phyloP scores from a whole-genome alignment of 441 rosid species.

The Metrosideros polymorpha region DNA sequence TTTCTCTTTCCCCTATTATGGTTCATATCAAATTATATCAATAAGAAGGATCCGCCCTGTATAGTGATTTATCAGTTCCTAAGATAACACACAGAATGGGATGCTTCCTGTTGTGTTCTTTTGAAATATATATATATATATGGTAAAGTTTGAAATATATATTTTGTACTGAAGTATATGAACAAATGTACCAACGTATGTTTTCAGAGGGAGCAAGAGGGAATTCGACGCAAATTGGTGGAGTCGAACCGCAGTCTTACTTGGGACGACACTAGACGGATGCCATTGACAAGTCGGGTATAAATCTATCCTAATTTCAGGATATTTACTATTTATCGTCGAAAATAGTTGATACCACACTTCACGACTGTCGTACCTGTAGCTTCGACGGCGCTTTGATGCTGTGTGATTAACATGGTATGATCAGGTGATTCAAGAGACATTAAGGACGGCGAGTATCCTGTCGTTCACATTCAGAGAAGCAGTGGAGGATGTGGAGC shows the following conservation, averaged over 20 bases:
- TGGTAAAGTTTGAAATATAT: too few relatives aligned
- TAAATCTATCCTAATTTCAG: not conserved
- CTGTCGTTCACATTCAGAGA: constrained; percentile 86
- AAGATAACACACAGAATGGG: not conserved
- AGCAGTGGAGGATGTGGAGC: constrained; percentile 81
- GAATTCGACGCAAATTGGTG: constrained; percentile 31
- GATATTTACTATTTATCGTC: not conserved
- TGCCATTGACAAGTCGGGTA: constrained; percentile 81
- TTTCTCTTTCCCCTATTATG: not conserved
- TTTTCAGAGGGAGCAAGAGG: constrained; percentile 57
- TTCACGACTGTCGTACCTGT: not conserved
- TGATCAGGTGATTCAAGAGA: constrained; percentile 87
- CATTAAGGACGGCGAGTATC: constrained; percentile 74
- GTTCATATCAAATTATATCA: not conserved
- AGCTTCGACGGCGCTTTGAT: not conserved
- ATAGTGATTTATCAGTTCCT: not conserved
- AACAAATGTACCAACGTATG: not conserved
- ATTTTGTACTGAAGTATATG: not conserved
- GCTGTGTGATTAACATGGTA: not conserved
- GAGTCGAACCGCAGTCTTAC: constrained; percentile 52
- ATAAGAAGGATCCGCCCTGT: not conserved
- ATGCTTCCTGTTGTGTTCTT: not conserved
- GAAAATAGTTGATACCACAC: not conserved
- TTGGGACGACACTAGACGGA: constrained; percentile 85
- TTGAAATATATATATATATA: not conserved